Conservation (phyloP, 768 basidiomycete genomes). For the Chlorophyllum brunneum region DNA sequence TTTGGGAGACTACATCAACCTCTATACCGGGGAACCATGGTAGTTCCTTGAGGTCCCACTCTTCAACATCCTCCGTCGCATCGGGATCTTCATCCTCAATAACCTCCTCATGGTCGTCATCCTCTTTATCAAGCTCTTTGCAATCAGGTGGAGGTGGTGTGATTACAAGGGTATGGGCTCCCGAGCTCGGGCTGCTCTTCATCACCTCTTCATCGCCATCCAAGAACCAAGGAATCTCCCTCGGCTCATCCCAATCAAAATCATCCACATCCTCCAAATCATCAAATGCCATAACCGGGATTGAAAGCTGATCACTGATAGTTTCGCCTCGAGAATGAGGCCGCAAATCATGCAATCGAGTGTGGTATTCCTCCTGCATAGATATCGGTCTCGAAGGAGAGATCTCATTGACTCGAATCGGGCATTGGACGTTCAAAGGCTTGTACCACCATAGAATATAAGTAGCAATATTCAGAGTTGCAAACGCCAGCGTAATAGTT, state of each 20-base stretch:
- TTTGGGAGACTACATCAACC: background rate
- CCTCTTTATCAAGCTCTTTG: background rate
- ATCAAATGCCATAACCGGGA: background rate
- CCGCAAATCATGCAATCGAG: too few relatives aligned
- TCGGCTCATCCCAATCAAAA: background rate
- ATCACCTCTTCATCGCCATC: background rate
- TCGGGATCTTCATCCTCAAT: too few relatives aligned
- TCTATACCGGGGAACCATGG: slow-evolving; percentile 2
- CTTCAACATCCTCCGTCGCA: background rate
- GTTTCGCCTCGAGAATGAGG: background rate
- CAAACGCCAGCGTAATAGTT: slow-evolving; percentile 31
- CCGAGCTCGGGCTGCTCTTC: background rate
- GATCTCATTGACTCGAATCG: slow-evolving; percentile 14
- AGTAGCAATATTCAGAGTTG: slow-evolving; percentile 24
- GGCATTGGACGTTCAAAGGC: slow-evolving; percentile 28
- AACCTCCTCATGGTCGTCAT: background rate
- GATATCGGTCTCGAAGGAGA: background rate
- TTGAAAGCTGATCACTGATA: background rate
- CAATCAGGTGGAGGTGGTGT: background rate
- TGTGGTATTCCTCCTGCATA: background rate
- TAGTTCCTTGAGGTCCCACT: background rate
- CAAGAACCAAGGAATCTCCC: slow-evolving; percentile 1
- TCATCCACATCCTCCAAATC: background rate
- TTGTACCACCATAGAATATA: slow-evolving; percentile 37
- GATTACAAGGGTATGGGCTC: background rate